phyloP scores from a whole-genome alignment of 1,284 basidiomycete species.

The Mycena citricolor region DNA sequence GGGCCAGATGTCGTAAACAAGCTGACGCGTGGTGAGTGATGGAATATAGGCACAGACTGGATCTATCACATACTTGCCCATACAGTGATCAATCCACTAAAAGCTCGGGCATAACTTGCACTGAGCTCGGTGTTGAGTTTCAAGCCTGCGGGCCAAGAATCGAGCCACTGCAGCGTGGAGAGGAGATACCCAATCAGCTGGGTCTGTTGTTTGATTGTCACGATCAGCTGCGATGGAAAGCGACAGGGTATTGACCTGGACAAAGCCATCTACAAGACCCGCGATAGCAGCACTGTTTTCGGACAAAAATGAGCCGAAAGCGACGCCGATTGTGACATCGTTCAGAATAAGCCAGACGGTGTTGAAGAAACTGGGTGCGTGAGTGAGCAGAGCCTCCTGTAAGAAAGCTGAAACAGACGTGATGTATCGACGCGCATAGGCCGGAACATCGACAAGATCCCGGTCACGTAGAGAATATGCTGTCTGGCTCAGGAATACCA shows the following conservation, averaged over 20 bases:
- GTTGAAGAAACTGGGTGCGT: slow-evolving; percentile 76
- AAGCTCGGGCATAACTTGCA: slow-evolving; percentile 73
- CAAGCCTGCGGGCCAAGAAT: slow-evolving; percentile 93
- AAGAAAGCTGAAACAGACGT: slow-evolving; percentile 40
- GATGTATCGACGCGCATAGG: slow-evolving; percentile 54
- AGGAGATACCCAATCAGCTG: slow-evolving; percentile 52
- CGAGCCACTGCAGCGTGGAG: slow-evolving; percentile 75
- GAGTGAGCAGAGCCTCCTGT: slow-evolving; percentile 9
- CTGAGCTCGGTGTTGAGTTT: slow-evolving; percentile 96
- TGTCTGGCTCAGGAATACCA: slow-evolving; percentile 41
- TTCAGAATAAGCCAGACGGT: slow-evolving; percentile 91
- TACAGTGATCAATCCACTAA: slow-evolving; percentile 58
- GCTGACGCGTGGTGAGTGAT: too few relatives aligned
- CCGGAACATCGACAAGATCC: slow-evolving; percentile 30
- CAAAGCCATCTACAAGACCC: slow-evolving; percentile 34
- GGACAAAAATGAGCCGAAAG: slow-evolving; percentile 65
- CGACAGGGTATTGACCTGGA: slow-evolving; percentile 39
- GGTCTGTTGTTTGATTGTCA: slow-evolving; percentile 31
- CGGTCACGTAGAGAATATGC: slow-evolving; percentile 34
- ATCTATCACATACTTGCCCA: slow-evolving; percentile 66
- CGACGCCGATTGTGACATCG: slow-evolving; percentile 81
- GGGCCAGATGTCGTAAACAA: too few relatives aligned
- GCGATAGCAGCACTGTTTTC: slow-evolving; percentile 57
- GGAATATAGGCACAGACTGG: too few relatives aligned
- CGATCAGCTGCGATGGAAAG: not conserved